Conservation (phyloP, 495 filamentous ascomycete genomes). For the Penicillium silybi region DNA sequence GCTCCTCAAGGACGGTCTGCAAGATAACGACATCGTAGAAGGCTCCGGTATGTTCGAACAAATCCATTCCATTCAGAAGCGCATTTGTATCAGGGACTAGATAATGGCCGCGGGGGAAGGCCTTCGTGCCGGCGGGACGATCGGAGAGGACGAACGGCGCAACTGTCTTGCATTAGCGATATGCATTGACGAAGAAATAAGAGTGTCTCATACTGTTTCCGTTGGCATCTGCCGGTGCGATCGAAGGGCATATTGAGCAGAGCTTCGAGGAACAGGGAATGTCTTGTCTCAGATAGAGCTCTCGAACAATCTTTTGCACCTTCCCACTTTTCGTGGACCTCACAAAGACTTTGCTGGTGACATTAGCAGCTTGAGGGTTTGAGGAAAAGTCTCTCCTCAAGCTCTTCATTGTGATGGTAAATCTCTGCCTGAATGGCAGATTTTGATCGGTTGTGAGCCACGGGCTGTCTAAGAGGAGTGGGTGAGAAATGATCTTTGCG, state of each 20-base stretch:
- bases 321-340: constrained; percentile 90
- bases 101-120: constrained; percentile 85
- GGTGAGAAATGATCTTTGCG: constrained; percentile 20
- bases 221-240: constrained; percentile 71
- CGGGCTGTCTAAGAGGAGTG: constrained; percentile 13
- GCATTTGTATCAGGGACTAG: constrained; percentile 96
- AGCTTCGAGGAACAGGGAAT: constrained; percentile 95
- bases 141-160: constrained; percentile 83
- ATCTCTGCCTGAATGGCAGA: constrained; percentile 11
- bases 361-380: constrained; percentile 68
- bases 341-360: constrained; percentile 90
- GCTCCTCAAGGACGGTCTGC: constrained; percentile 93
- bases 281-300: constrained; percentile 92
- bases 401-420: constrained; percentile 71
- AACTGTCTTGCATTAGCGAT: constrained; percentile 49
- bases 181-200: neutral
- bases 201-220: constrained; percentile 56
- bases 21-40: constrained; percentile 95
- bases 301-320: constrained; percentile 96
- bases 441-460: constrained; percentile 4
- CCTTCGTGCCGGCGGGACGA: constrained; percentile 74
- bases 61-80: constrained; percentile 90
- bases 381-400: constrained; percentile 69
- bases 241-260: constrained; percentile 66
- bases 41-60: constrained; percentile 85